Percentiles rank a stretch among this genome's conserved stretches.
These are phyloP conservation scores for Ehretia macrophylla DNA, from an alignment of 257 asterid species.

Conservation along the genomic window DNA sequence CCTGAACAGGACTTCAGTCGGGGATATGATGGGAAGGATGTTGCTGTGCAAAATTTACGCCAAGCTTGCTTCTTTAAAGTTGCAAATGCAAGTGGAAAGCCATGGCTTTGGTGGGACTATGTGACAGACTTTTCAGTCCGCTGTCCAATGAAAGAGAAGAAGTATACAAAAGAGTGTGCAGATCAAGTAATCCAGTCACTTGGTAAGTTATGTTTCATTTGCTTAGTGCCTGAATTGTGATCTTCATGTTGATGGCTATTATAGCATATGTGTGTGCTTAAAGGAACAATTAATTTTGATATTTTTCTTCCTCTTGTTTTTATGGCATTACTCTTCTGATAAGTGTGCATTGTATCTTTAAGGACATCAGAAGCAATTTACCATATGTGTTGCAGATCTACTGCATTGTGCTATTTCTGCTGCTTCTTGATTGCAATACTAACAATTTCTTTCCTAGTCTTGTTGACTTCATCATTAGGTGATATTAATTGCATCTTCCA, in stretches of 20 bases:
- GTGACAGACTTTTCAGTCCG: conserved; percentile 40
- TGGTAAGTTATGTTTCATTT: conserved; percentile 39
- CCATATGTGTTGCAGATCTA: no score
- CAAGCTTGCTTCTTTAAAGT: conserved; percentile 39
- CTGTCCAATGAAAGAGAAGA: conserved; percentile 46
- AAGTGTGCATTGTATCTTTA: no score
- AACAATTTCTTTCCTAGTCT: no score
- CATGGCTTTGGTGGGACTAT: conserved; percentile 52
- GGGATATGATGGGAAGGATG: conserved; percentile 47
- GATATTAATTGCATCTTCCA: no score
- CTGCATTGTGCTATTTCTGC: no score
- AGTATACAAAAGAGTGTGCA: conserved; percentile 40
- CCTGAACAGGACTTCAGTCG: conserved; percentile 42
- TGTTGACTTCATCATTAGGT: no score
- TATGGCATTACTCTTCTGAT: no score
- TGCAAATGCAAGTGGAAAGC: conserved; percentile 38
- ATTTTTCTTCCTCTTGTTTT: no score
- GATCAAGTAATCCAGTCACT: conserved; percentile 41
- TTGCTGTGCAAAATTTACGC: conserved; percentile 43
- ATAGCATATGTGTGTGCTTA: no score
- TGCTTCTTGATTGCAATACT: no score
- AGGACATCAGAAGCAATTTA: no score
- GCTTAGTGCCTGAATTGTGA: background rate
- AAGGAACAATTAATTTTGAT: no score
- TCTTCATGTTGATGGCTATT: background rate